A percentile compares a stretch with the other conserved stretches of the same genome.
Evolutionary conservation across 306 rosid genomes (phyloP).

Genomic region (Prinsepia uniflora): DNA sequence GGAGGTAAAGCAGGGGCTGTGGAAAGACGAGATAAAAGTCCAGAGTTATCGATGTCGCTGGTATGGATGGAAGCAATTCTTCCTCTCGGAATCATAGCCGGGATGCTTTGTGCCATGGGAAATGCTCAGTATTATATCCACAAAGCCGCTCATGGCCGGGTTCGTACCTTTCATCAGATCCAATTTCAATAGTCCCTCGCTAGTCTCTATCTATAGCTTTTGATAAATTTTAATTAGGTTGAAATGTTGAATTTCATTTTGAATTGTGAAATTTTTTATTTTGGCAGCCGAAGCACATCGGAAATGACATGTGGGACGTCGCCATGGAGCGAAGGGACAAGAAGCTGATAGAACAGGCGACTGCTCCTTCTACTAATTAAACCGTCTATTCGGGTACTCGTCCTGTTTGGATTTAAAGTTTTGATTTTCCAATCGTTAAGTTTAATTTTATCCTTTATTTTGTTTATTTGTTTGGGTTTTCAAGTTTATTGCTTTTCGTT

Average conservation of each 20-base stretch:
- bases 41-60: constrained; percentile 40
- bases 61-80: constrained; percentile 71
- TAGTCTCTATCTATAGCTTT: neutral
- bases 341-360: constrained; percentile 57
- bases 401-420: neutral
- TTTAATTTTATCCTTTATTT: neutral
- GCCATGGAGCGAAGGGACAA: constrained; percentile 98
- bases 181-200: constrained; percentile 1
- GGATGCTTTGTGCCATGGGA: constrained; percentile 87
- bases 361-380: constrained; percentile 36
- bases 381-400: neutral
- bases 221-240: neutral
- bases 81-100: constrained; percentile 86
- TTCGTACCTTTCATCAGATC: constrained; percentile 24
- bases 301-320: constrained; percentile 90
- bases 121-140: constrained; percentile 86
- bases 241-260: neutral
- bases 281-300: constrained; percentile 87
- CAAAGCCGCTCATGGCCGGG: constrained; percentile 86
- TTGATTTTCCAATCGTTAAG: neutral
- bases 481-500: neutral
- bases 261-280: neutral
- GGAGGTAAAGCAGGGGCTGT: neutral
- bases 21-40: neutral
- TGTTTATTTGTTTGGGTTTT: neutral